Evolutionary conservation across 202 grass and related monocot species (phyloP).

Genomic region (Panicum hallii): DNA sequence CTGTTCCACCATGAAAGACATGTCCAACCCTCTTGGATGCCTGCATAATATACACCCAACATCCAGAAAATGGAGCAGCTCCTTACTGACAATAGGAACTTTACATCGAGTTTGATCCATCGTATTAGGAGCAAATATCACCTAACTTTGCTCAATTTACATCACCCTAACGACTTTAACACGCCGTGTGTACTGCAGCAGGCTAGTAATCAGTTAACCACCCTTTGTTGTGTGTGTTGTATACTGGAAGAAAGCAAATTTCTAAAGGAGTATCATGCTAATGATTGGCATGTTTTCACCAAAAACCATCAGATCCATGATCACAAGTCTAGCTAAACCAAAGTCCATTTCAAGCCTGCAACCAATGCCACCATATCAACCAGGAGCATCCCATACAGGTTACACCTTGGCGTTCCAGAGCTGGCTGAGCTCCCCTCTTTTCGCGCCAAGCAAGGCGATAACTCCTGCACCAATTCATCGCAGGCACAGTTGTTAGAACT

Average conservation of each 20-base stretch:
- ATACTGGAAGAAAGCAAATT: background rate
- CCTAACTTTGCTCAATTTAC: conserved; percentile 24
- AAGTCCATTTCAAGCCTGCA: background rate
- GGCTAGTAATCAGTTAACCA: conserved; percentile 14
- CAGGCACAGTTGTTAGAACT: background rate
- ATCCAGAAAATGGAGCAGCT: conserved; percentile 5
- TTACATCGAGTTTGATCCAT: background rate
- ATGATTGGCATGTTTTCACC: conserved; percentile 8
- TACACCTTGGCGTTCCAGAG: conserved; percentile 72
- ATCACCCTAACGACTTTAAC: background rate
- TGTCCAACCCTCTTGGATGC: background rate
- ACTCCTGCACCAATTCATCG: conserved; percentile 47
- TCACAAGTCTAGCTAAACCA: conserved; percentile 17
- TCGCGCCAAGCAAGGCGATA: conserved; percentile 55
- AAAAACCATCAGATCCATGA: background rate
- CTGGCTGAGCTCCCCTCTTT: conserved; percentile 69
- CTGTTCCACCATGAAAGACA: background rate
- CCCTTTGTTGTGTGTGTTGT: background rate
- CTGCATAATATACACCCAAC: background rate
- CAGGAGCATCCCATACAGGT: background rate
- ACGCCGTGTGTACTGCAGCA: background rate
- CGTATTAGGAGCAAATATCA: background rate
- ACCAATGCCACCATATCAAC: background rate
- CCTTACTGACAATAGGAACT: background rate
- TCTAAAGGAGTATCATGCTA: background rate